phyloP scores from a whole-genome alignment of 805 yeast species.

The Metschnikowia kofuensis region DNA sequence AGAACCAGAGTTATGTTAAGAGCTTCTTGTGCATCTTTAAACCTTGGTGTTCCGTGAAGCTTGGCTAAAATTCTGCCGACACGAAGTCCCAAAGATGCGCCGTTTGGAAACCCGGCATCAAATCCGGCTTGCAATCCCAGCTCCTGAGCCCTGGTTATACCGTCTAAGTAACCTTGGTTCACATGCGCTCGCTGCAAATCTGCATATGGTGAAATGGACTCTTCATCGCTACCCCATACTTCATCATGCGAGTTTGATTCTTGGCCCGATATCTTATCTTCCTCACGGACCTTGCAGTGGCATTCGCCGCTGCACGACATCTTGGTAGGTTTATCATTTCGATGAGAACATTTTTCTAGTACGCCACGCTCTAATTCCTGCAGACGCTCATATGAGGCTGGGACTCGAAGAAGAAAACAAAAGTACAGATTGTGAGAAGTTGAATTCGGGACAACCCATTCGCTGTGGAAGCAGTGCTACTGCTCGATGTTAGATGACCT shows the following conservation, averaged over 20 bases:
- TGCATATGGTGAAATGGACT: slow-evolving; percentile 18
- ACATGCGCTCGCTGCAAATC: slow-evolving; percentile 57
- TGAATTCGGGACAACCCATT: too few relatives aligned
- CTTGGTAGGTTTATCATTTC: background rate
- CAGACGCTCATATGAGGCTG: too few relatives aligned
- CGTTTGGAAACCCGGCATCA: slow-evolving; percentile 73
- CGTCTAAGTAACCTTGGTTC: slow-evolving; percentile 83
- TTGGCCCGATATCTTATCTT: background rate
- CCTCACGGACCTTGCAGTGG: background rate
- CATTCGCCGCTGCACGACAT: slow-evolving; percentile 17
- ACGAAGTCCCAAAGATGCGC: slow-evolving; percentile 63
- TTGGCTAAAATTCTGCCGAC: slow-evolving; percentile 66
- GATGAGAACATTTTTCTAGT: background rate
- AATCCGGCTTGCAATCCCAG: slow-evolving; percentile 73
- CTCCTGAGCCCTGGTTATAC: slow-evolving; percentile 67
- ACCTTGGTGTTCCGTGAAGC: slow-evolving; percentile 21
- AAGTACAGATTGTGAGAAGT: too few relatives aligned
- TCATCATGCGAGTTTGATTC: slow-evolving; percentile 21
- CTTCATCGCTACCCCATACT: slow-evolving; percentile 33
- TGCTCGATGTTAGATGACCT: too few relatives aligned
- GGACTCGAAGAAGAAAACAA: too few relatives aligned
- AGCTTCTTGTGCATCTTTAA: slow-evolving; percentile 46
- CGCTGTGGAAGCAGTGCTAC: too few relatives aligned
- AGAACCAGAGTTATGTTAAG: slow-evolving; percentile 59
- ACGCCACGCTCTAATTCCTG: background rate